A percentile compares a stretch with the other conserved stretches of the same genome.
These are phyloP conservation scores for Myriosclerotinia scirpicola DNA, from an alignment of 2,329 filamentous ascomycete genomes.

Conservation along the genomic window DNA sequence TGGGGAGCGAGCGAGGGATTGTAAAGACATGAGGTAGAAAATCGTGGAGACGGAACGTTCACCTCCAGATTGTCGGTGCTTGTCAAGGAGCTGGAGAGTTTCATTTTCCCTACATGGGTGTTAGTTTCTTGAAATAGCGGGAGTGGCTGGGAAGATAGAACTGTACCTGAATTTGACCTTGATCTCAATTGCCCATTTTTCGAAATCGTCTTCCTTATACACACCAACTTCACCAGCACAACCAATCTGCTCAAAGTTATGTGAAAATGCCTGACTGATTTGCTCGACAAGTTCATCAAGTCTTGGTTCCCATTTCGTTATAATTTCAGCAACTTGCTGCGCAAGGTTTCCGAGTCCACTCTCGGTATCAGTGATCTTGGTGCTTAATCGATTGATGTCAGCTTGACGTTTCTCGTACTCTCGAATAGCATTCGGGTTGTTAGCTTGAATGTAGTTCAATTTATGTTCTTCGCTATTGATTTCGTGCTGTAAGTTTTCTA, in stretches of 20 bases:
- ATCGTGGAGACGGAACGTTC: constrained; percentile 96
- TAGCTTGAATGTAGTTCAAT: constrained; percentile 76
- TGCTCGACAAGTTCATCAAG: constrained; percentile 74
- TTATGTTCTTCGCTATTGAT: constrained; percentile 73
- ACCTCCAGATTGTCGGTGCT: constrained; percentile 92
- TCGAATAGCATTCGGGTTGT: constrained; percentile 70
- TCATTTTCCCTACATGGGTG: constrained; percentile 65
- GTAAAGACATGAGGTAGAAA: constrained; percentile 98
- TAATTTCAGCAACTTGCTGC: constrained; percentile 62
- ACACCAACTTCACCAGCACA: constrained; percentile 89
- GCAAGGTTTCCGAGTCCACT: constrained; percentile 56
- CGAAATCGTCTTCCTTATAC: constrained; percentile 90
- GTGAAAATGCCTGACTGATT: constrained; percentile 88
- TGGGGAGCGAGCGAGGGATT: constrained; percentile 87
- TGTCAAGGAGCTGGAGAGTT: constrained; percentile 78
- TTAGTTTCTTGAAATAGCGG: constrained; percentile 22
- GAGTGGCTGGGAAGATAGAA: background rate
- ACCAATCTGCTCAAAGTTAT: constrained; percentile 91
- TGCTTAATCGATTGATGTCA: constrained; percentile 66
- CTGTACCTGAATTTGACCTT: constrained; percentile 88
- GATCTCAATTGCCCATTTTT: constrained; percentile 90
- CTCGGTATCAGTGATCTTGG: constrained; percentile 57
- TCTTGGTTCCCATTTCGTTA: constrained; percentile 76
- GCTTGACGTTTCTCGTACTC: constrained; percentile 73
- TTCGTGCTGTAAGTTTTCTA: constrained; percentile 68